phyloP scores from a whole-genome alignment of 2,329 filamentous ascomycete genomes.

The Plectosphaerella plurivora region DNA sequence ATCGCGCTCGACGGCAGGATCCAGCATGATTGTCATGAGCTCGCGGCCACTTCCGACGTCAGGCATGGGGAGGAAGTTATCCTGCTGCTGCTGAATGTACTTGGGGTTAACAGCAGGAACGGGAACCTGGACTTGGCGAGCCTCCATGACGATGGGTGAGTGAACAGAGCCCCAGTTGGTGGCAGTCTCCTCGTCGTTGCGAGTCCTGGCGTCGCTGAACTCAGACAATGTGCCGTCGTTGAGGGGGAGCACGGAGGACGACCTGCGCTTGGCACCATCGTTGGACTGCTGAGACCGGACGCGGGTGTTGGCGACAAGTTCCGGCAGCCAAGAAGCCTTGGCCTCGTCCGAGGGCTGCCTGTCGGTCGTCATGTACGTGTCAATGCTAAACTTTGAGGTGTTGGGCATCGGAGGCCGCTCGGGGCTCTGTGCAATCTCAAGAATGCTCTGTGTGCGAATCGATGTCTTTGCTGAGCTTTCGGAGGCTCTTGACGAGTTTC shows the following conservation, averaged over 20 bases:
- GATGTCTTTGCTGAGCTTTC: constrained; percentile 31
- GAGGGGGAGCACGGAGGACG: constrained; percentile 45
- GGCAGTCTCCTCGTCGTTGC: constrained; percentile 33
- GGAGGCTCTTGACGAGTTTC: constrained; percentile 21
- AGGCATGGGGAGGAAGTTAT: neutral
- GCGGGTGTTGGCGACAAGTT: constrained; percentile 13
- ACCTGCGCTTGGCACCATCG: constrained; percentile 35
- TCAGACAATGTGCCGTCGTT: constrained; percentile 28
- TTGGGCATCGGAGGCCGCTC: constrained; percentile 8
- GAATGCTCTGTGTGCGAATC: constrained; percentile 33
- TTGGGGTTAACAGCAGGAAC: constrained; percentile 6
- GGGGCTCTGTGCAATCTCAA: constrained; percentile 29
- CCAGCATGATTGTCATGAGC: constrained; percentile 40
- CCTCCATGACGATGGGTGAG: constrained; percentile 40
- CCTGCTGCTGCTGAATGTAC: constrained; percentile 6
- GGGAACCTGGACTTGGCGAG: constrained; percentile 34
- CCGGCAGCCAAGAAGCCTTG: constrained; percentile 32
- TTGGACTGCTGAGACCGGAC: constrained; percentile 7
- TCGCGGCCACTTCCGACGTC: constrained; percentile 17
- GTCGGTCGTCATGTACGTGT: constrained; percentile 13
- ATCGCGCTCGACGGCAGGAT: constrained; percentile 21
- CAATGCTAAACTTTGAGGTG: constrained; percentile 24
- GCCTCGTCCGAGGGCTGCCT: constrained; percentile 26
- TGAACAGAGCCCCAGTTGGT: constrained; percentile 47
- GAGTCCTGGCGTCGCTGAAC: constrained; percentile 26